A percentile compares a stretch with the other conserved stretches of the same genome.
Conservation (phyloP, 805 yeast species). For the Myxozyma kluyveri region DNA sequence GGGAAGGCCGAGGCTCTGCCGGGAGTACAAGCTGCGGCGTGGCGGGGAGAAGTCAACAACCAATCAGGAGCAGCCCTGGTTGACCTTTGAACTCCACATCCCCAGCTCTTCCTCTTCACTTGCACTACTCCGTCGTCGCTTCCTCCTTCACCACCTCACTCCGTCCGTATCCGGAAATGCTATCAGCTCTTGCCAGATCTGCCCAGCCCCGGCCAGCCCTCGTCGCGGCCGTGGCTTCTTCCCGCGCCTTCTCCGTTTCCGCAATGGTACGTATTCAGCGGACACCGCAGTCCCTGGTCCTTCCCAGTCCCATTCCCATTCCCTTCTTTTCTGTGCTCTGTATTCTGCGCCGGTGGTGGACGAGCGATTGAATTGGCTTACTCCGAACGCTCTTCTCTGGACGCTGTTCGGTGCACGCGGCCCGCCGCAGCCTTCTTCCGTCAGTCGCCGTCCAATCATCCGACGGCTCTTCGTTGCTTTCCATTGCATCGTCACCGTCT, state of each 20-base stretch:
- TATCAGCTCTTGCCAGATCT: conserved; percentile 3
- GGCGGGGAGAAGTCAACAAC: too few species aligned
- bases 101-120: not conserved
- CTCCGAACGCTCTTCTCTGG: too few species aligned
- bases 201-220: conserved; percentile 3
- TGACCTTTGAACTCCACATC: conserved; percentile 5
- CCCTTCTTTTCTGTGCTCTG: not conserved
- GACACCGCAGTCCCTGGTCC: not conserved
- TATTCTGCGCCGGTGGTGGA: too few species aligned
- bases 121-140: not conserved
- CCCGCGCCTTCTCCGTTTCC: conserved; percentile 9
- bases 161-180: conserved; percentile 1
- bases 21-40: too few species aligned
- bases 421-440: too few species aligned
- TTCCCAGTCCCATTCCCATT: not conserved
- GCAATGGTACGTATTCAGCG: not conserved
- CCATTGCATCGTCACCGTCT: not conserved
- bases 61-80: too few species aligned
- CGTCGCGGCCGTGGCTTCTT: not conserved
- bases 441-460: too few species aligned
- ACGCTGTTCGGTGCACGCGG: too few species aligned
- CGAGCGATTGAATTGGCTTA: too few species aligned
- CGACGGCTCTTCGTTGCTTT: not conserved
- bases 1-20: too few species aligned
- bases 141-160: not conserved